Conservation (phyloP, 2,329 filamentous ascomycete species). For the Apiospora malaysiana region DNA sequence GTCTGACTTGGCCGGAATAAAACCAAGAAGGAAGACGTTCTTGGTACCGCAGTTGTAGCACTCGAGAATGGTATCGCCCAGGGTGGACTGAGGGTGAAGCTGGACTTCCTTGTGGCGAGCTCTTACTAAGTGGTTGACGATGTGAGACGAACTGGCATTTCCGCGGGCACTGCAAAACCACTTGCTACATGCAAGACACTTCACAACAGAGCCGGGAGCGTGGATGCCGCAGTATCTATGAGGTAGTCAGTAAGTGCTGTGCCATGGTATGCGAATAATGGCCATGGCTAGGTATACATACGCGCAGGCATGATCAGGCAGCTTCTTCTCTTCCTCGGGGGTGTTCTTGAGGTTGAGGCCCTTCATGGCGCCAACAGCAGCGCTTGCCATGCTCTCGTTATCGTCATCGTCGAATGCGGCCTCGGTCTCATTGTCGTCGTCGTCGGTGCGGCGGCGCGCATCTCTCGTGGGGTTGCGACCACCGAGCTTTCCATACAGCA, state of each 20-base stretch:
- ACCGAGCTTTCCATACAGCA: slow-evolving; percentile 75
- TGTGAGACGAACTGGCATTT: slow-evolving; percentile 95
- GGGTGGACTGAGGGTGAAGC: slow-evolving; percentile 87
- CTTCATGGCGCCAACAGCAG: slow-evolving; percentile 77
- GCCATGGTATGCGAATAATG: slow-evolving; percentile 14
- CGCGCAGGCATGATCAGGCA: slow-evolving; percentile 95
- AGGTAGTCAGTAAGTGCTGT: slow-evolving; percentile 26
- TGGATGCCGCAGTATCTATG: slow-evolving; percentile 94
- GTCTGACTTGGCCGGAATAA: slow-evolving; percentile 98
- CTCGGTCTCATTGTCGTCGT: slow-evolving; percentile 90
- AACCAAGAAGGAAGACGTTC: slow-evolving; percentile 96
- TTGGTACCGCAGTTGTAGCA: slow-evolving; percentile 99
- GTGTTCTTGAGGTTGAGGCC: slow-evolving; percentile 61
- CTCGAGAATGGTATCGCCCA: slow-evolving; percentile 95
- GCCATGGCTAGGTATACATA: slow-evolving; percentile 56
- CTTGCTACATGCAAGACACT: slow-evolving; percentile 93
- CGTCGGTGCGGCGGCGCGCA: slow-evolving; percentile 71
- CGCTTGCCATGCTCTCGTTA: slow-evolving; percentile 76
- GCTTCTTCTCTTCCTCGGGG: slow-evolving; percentile 83
- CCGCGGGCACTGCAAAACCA: slow-evolving; percentile 99
- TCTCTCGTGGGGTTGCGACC: slow-evolving; percentile 57
- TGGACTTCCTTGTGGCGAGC: slow-evolving; percentile 99
- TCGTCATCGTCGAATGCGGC: slow-evolving; percentile 80
- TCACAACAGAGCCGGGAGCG: slow-evolving; percentile 92
- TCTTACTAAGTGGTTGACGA: slow-evolving; percentile 96